Base-by-base conservation (phyloP, 805 yeast species). In the Candida coquimbonensis region DNA sequence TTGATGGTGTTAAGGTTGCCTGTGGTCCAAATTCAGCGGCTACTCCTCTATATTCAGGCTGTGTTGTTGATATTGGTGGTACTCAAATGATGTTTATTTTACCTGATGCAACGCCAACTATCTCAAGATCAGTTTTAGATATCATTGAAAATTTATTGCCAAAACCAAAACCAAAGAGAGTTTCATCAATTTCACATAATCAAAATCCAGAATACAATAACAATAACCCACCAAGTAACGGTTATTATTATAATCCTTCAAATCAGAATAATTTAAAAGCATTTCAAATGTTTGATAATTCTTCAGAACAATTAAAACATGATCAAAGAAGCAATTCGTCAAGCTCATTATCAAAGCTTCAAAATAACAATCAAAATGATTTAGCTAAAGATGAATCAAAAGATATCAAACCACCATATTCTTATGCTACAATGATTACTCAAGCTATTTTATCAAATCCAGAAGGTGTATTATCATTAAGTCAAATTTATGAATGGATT, bases 21-120 rank as follows among this genome's bases (percentile, higher is more conserved):
- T 59, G 75, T 31, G 83, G 81, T 6, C 65, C 73, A 6, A 55
- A 65, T 36, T 64, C 67, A 7, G 54, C 69, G 6, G 70, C 80
- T 4, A 74, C 82, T 13, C 74, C 81, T 12, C 73, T 93, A 46
- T 74, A 76, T 43, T 83, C 95, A 2, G 99, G 99, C n/a, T 86
- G 91, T 37, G 80, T 93, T 16, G 66, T 93, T 47, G 99, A 93
- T 57, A 81, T 93, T 39, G 98, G 98, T 16, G 97, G 97, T 7
- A 89, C 96, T 11, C 98, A 93, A 66, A 93, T 93, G 98, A 91
- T 93, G 95, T 93, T 93, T 61, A 93, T 93, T 35, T 70, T 93
- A 53, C 99, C 99, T 2, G 97, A 90, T 62, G 80, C 87, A 5
- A 78, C 80, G 12, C 96, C 96, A 3, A 68, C 66, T 32, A 73